These are phyloP conservation scores for Rhodotorula paludigena DNA, from an alignment of 768 basidiomycete genomes.

Conservation along the genomic window DNA sequence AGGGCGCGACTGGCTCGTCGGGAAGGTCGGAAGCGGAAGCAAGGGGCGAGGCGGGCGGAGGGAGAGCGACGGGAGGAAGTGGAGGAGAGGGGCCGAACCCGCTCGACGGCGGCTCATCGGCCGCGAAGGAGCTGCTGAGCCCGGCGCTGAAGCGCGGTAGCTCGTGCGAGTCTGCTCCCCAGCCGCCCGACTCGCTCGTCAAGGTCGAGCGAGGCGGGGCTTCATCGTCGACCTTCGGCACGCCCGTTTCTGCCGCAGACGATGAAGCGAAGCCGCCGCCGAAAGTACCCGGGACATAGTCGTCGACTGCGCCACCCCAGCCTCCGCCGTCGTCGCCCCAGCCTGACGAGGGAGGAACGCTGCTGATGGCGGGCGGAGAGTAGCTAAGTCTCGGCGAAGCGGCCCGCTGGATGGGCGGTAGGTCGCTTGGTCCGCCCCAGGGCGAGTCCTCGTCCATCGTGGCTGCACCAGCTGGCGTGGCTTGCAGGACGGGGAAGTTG, in stretches of 20 bases:
- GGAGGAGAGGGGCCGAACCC: background rate
- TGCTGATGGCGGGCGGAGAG: background rate
- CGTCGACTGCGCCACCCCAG: constrained; percentile 11
- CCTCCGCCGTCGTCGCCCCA: constrained; percentile 18
- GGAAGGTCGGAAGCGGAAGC: background rate
- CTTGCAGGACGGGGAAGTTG: no score
- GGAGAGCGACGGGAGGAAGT: background rate
- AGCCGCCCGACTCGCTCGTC: background rate
- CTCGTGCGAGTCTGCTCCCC: background rate
- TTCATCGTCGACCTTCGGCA: background rate
- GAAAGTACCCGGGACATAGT: constrained; percentile 10
- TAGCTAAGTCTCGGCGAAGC: background rate
- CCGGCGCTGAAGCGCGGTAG: background rate
- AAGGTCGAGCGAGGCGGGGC: no score
- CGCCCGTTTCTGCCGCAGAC: background rate
- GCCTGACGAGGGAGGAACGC: background rate
- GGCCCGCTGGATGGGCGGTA: background rate
- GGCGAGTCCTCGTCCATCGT: constrained; percentile 15
- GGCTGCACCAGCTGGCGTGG: background rate
- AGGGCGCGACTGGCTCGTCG: background rate
- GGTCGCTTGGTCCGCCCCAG: constrained; percentile 19
- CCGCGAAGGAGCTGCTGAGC: no score
- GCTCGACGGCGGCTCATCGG: background rate
- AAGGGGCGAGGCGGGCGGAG: background rate
- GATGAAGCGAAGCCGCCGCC: background rate